phyloP scores from a whole-genome alignment of 1,139 yeast species.

The Scheffersomyces insectosa region DNA sequence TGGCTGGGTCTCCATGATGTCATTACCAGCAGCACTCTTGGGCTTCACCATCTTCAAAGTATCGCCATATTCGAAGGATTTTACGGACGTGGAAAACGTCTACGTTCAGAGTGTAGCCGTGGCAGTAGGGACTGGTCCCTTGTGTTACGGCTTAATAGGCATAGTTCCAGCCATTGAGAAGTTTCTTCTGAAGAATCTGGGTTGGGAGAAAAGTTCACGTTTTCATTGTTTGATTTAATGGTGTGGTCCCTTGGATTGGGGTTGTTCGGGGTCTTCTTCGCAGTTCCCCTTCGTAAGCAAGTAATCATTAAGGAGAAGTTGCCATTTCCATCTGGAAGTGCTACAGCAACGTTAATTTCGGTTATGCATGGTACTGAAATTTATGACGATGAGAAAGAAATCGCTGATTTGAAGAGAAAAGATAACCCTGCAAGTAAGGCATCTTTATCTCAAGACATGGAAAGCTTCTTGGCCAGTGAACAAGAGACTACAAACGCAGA shows the following conservation, averaged over 20 bases:
- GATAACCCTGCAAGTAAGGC: slow-evolving; percentile 13
- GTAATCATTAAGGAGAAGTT: slow-evolving; percentile 82
- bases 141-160: slow-evolving; percentile 93
- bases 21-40: slow-evolving; percentile 88
- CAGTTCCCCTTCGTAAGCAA: slow-evolving; percentile 82
- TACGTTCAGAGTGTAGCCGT: slow-evolving; percentile 91
- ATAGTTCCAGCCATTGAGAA: slow-evolving; percentile 97
- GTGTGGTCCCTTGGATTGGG: slow-evolving; percentile 87
- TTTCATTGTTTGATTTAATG: slow-evolving; percentile 53
- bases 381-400: slow-evolving; percentile 34
- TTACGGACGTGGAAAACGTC: slow-evolving; percentile 91
- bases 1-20: slow-evolving; percentile 99
- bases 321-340: slow-evolving; percentile 93
- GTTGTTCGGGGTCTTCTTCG: slow-evolving; percentile 93
- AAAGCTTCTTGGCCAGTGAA: slow-evolving; percentile 2
- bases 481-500: slow-evolving; percentile 1
- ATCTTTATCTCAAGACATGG: slow-evolving; percentile 9
- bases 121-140: slow-evolving; percentile 96
- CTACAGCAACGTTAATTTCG: slow-evolving; percentile 89
- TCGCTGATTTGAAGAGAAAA: slow-evolving; percentile 1
- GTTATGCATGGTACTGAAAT: slow-evolving; percentile 76
- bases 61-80: slow-evolving; percentile 47
- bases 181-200: slow-evolving; percentile 82
- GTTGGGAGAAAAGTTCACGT: slow-evolving; percentile 38
- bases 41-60: slow-evolving; percentile 80